Percentiles rank a stretch among this genome's conserved stretches.
Evolutionary conservation across 768 basidiomycete species (phyloP).

Genomic region (Pleurotus platypus): DNA sequence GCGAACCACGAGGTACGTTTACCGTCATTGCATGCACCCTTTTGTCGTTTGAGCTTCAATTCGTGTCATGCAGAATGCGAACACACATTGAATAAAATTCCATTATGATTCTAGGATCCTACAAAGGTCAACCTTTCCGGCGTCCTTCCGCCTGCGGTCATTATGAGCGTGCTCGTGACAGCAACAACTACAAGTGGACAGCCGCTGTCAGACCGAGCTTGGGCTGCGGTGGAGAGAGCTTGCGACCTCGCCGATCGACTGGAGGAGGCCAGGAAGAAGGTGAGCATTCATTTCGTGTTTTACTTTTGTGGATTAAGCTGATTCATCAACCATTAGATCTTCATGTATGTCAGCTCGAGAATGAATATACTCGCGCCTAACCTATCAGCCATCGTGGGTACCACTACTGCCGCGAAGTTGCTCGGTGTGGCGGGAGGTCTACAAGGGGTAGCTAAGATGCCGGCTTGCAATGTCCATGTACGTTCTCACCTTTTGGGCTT

Average conservation of each 20-base stretch:
- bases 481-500: slow-evolving; percentile 23
- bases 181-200: slow-evolving; percentile 88
- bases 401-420: slow-evolving; percentile 96
- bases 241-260: slow-evolving; percentile 87
- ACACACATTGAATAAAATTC: slow-evolving; percentile 1
- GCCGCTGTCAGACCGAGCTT: slow-evolving; percentile 62
- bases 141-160: slow-evolving; percentile 81
- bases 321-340: slow-evolving; percentile 55
- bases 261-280: slow-evolving; percentile 88
- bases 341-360: slow-evolving; percentile 98
- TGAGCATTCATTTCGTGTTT: slow-evolving; percentile 18
- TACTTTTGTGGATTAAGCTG: too few relatives aligned
- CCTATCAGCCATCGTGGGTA: slow-evolving; percentile 97
- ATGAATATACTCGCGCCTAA: slow-evolving; percentile 99
- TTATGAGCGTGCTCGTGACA: slow-evolving; percentile 95
- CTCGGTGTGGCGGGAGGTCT: slow-evolving; percentile 97
- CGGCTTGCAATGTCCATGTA: slow-evolving; percentile 92
- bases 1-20: slow-evolving; percentile 74
- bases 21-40: too few relatives aligned
- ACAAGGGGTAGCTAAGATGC: slow-evolving; percentile 87
- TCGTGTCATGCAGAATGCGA: slow-evolving; percentile 6
- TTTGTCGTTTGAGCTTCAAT: neutral
- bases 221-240: slow-evolving; percentile 79
- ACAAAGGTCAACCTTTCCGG: slow-evolving; percentile 81
- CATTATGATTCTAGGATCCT: slow-evolving; percentile 55